Percentiles rank a stretch among this genome's conserved stretches.
phyloP scores from a whole-genome alignment of 108 stramenopile genomes.

The Fragilaria radians region DNA sequence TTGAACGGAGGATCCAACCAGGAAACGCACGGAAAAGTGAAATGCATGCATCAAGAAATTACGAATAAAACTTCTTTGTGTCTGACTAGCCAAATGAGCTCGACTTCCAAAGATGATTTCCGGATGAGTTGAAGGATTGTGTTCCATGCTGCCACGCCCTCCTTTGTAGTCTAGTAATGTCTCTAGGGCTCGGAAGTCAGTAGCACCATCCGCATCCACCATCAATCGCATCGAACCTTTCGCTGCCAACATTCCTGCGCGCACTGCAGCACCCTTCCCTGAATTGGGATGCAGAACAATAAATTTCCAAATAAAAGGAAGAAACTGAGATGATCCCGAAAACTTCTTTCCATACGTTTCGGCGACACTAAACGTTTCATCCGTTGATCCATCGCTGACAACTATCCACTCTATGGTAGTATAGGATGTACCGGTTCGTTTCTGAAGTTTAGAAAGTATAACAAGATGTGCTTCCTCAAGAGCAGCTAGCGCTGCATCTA shows the following conservation, averaged over 20 bases:
- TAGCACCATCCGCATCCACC: slow-evolving; percentile 86
- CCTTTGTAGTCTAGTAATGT: slow-evolving; percentile 16
- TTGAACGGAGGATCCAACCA: slow-evolving; percentile 44
- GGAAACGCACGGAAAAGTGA: slow-evolving; percentile 61
- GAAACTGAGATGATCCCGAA: not conserved
- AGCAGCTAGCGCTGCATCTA: slow-evolving; percentile 63
- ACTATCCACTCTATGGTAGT: slow-evolving; percentile 59
- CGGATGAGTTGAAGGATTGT: slow-evolving; percentile 6
- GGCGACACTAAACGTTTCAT: slow-evolving; percentile 48
- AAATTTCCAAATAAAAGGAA: slow-evolving; percentile 9
- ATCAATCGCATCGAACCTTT: slow-evolving; percentile 54
- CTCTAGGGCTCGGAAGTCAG: slow-evolving; percentile 64
- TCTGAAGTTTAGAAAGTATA: slow-evolving; percentile 5
- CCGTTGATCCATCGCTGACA: slow-evolving; percentile 79
- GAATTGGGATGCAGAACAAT: slow-evolving; percentile 16
- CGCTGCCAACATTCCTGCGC: slow-evolving; percentile 59
- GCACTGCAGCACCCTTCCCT: slow-evolving; percentile 59
- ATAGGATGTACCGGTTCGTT: not conserved
- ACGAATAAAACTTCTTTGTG: slow-evolving; percentile 50
- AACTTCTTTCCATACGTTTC: slow-evolving; percentile 22
- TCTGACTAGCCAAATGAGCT: slow-evolving; percentile 48
- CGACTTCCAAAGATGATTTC: slow-evolving; percentile 68
- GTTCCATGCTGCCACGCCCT: no score
- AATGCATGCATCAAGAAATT: slow-evolving; percentile 71
- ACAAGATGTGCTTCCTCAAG: slow-evolving; percentile 30